These are phyloP conservation scores for Parmales sp. DNA, from an alignment of 108 stramenopile genomes.

Conservation along the genomic window DNA sequence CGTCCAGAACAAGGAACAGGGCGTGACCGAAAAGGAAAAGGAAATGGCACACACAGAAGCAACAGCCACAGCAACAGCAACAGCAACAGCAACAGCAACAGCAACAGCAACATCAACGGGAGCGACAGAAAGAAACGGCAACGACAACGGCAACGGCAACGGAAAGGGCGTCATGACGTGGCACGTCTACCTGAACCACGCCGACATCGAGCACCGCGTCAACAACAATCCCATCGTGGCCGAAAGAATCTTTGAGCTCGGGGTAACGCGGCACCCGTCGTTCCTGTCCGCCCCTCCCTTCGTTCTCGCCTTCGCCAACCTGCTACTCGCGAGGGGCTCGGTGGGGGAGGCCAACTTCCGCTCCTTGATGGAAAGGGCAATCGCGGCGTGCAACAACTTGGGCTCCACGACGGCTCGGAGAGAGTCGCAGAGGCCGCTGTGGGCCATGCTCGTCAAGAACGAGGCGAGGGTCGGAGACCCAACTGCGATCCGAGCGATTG, in stretches of 20 bases:
- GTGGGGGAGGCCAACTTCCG: slow-evolving; percentile 67
- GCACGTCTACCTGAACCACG: slow-evolving; percentile 5
- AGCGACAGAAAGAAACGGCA: too few relatives aligned
- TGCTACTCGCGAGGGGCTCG: slow-evolving; percentile 67
- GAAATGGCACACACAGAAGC: too few relatives aligned
- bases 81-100: too few relatives aligned
- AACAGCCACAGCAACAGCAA: too few relatives aligned
- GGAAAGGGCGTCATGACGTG: background rate
- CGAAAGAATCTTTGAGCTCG: slow-evolving; percentile 70
- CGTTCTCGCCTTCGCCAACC: slow-evolving; percentile 60
- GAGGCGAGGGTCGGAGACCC: slow-evolving; percentile 43
- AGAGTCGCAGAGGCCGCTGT: slow-evolving; percentile 45
- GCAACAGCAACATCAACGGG: too few relatives aligned
- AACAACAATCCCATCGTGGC: slow-evolving; percentile 29
- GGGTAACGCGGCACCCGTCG: slow-evolving; percentile 54
- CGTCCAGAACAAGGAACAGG: background rate
- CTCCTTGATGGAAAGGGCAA: slow-evolving; percentile 59
- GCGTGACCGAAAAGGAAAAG: background rate
- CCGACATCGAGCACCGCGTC: background rate
- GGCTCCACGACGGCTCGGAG: slow-evolving; percentile 18
- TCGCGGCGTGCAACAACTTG: slow-evolving; percentile 59
- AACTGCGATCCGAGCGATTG: background rate
- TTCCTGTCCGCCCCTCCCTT: slow-evolving; percentile 65
- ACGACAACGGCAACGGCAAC: background rate
- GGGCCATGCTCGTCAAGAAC: slow-evolving; percentile 77